phyloP scores from a whole-genome alignment of 1,284 basidiomycete genomes.

The Pseudozyma thailandica region DNA sequence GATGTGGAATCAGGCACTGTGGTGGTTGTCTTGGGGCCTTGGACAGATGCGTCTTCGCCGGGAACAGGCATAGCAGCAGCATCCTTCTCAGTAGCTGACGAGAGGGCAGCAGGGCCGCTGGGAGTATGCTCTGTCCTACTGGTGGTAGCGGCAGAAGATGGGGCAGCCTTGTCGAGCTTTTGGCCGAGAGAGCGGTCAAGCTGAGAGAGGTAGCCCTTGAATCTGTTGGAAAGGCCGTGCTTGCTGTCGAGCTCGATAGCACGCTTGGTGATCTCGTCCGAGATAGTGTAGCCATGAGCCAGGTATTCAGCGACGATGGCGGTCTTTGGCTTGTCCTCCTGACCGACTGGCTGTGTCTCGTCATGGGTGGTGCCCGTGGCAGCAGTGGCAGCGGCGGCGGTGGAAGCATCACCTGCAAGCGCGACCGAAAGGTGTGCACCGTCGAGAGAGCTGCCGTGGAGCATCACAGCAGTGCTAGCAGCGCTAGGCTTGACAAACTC shows the following conservation, averaged over 20 bases:
- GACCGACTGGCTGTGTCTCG: slow-evolving; percentile 41
- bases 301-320: slow-evolving; percentile 61
- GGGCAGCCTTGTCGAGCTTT: slow-evolving; percentile 39
- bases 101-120: slow-evolving; percentile 45
- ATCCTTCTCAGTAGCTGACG: slow-evolving; percentile 43
- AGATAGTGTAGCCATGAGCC: slow-evolving; percentile 59
- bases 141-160: slow-evolving; percentile 31
- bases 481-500: slow-evolving; percentile 44
- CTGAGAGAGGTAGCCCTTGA: slow-evolving; percentile 53
- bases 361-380: slow-evolving; percentile 10
- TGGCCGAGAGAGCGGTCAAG: slow-evolving; percentile 57
- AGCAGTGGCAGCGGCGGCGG: slow-evolving; percentile 17
- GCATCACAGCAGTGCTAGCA: slow-evolving; percentile 58
- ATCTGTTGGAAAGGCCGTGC: slow-evolving; percentile 56
- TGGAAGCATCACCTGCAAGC: slow-evolving; percentile 15
- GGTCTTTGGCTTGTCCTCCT: slow-evolving; percentile 62
- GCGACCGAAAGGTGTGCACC: slow-evolving; percentile 50
- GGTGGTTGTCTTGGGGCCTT: slow-evolving; percentile 51
- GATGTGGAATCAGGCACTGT: slow-evolving; percentile 37
- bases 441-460: slow-evolving; percentile 57
- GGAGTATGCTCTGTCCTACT: slow-evolving; percentile 48
- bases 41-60: slow-evolving; percentile 29
- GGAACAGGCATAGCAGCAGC: slow-evolving; percentile 52
- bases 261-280: slow-evolving; percentile 59
- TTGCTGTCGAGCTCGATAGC: slow-evolving; percentile 62